These are phyloP conservation scores for Chaetoceros muelleri DNA, from an alignment of 108 stramenopile genomes.

Conservation along the genomic window DNA sequence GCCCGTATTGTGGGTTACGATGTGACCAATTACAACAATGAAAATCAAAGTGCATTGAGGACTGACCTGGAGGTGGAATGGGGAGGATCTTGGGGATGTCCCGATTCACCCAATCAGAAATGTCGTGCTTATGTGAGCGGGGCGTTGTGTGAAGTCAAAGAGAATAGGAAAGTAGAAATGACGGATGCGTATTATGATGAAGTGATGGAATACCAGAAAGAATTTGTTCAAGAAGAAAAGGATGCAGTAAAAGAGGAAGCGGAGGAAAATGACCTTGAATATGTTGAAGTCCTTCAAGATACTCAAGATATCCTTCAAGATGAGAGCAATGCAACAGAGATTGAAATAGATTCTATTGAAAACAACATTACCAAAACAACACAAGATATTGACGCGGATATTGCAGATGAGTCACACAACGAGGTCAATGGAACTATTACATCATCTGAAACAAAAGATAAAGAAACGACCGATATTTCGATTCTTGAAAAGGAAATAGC, in stretches of 20 bases:
- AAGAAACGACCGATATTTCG: not conserved
- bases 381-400: conserved; percentile 7
- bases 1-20: conserved; percentile 36
- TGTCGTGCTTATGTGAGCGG: conserved; percentile 25
- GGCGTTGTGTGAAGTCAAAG: conserved; percentile 22
- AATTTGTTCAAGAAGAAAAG: not conserved
- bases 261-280: conserved; percentile 4
- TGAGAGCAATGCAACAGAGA: not conserved
- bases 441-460: not conserved
- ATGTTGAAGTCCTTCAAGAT: conserved; percentile 1
- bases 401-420: conserved; percentile 6
- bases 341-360: not conserved
- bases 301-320: conserved; percentile 1
- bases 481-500: conserved; percentile 14
- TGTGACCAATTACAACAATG: conserved; percentile 19
- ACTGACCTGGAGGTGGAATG: conserved; percentile 30
- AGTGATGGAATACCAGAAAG: not conserved
- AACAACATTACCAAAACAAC: not conserved
- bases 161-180: not conserved
- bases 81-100: conserved; percentile 38
- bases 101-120: conserved; percentile 12
- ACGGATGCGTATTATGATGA: conserved; percentile 17
- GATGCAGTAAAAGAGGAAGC: conserved; percentile 5
- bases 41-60: conserved; percentile 15
- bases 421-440: conserved; percentile 1